phyloP scores from a whole-genome alignment of 768 basidiomycete genomes.

The Crepidotus variabilis region DNA sequence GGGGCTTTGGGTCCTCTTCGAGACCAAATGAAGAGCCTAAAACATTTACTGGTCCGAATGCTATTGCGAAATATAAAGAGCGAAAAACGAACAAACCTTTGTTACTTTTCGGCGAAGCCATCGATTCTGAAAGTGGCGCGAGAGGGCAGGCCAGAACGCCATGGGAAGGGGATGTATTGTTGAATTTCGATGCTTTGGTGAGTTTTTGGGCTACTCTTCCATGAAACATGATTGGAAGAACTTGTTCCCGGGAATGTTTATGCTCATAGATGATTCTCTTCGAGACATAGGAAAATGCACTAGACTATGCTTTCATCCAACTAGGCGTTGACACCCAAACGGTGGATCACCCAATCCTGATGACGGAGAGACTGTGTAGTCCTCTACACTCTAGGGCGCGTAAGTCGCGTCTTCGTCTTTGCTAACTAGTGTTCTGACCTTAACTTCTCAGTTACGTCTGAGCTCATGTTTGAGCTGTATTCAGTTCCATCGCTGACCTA shows the following conservation, averaged over 20 bases:
- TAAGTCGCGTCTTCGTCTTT: conserved; percentile 35
- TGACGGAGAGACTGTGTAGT: conserved; percentile 89
- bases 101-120: conserved; percentile 84
- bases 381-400: conserved; percentile 85
- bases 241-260: not conserved
- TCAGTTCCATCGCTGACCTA: conserved; percentile 81
- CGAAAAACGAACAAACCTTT: conserved; percentile 77
- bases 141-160: conserved; percentile 74
- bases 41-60: conserved; percentile 65
- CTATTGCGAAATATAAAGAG: conserved; percentile 86
- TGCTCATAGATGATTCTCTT: conserved; percentile 11
- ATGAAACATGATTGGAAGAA: not conserved
- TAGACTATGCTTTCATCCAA: conserved; percentile 89
- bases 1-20: conserved; percentile 69
- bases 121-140: conserved; percentile 84
- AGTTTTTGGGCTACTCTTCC: conserved; percentile 24
- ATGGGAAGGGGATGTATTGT: conserved; percentile 92
- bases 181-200: conserved; percentile 93
- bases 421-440: conserved; percentile 2
- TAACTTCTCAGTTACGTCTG: conserved; percentile 72
- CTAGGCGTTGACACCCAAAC: conserved; percentile 76
- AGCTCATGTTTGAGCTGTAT: conserved; percentile 95
- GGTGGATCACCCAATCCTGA: conserved; percentile 85
- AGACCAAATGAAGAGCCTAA: conserved; percentile 15
- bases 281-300: conserved; percentile 79